These are phyloP conservation scores for Abortiporus biennis DNA, from an alignment of 1,284 basidiomycete genomes.

Conservation along the genomic window DNA sequence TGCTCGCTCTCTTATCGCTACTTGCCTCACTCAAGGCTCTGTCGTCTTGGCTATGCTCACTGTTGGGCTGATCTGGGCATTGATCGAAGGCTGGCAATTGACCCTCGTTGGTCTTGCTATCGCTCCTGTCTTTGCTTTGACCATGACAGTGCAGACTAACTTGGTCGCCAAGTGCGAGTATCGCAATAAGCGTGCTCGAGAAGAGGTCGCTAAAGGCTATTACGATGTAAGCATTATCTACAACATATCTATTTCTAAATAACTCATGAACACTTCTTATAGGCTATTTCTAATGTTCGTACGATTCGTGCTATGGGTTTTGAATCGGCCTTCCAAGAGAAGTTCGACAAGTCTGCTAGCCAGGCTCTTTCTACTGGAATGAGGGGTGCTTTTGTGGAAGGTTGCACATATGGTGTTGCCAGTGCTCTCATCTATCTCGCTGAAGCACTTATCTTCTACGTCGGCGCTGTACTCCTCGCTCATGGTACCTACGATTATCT, in stretches of 20 bases:
- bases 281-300: constrained; percentile 83
- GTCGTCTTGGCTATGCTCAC: constrained; percentile 80
- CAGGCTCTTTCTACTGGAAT: constrained; percentile 66
- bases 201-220: constrained; percentile 81
- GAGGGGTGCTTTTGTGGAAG: constrained; percentile 76
- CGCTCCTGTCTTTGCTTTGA: constrained; percentile 75
- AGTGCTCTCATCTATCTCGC: constrained; percentile 83
- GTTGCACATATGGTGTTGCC: constrained; percentile 77
- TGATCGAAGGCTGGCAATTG: constrained; percentile 87
- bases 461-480: constrained; percentile 80
- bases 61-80: constrained; percentile 84
- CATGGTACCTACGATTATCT: constrained; percentile 81
- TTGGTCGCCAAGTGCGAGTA: constrained; percentile 71
- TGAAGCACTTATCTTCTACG: constrained; percentile 87
- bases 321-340: constrained; percentile 63
- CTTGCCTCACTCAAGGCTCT: constrained; percentile 66
- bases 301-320: constrained; percentile 90
- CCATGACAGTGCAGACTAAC: constrained; percentile 69
- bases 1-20: constrained; percentile 72
- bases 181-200: constrained; percentile 78
- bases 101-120: constrained; percentile 88
- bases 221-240: constrained; percentile 59
- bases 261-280: constrained; percentile 8
- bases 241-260: constrained; percentile 1
- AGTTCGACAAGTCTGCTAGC: constrained; percentile 61